A percentile compares a stretch with the other conserved stretches of the same genome.
Evolutionary conservation across 2,329 filamentous ascomycete species (phyloP).

Genomic region (Stagonosporopsis rhizophila): DNA sequence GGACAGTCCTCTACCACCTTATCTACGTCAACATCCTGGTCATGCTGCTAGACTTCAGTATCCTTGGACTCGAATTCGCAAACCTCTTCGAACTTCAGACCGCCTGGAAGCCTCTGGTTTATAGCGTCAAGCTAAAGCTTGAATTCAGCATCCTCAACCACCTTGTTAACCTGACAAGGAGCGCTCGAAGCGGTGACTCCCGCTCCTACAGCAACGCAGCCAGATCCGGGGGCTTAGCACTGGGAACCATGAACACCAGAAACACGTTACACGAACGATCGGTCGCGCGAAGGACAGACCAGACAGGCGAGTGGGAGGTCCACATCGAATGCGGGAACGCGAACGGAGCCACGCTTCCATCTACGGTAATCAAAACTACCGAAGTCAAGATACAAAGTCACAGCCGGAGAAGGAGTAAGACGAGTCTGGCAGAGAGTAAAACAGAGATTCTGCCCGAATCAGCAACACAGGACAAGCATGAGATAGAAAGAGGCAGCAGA

Average conservation of each 20-base stretch:
- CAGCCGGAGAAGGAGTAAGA: conserved; percentile 19
- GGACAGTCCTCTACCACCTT: conserved; percentile 27
- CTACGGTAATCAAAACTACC: conserved; percentile 28
- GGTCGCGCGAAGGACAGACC: conserved; percentile 16
- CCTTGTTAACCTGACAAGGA: conserved; percentile 24
- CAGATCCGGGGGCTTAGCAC: conserved; percentile 13
- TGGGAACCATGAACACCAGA: conserved; percentile 24
- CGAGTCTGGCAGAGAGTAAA: conserved; percentile 25
- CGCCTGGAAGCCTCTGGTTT: conserved; percentile 49
- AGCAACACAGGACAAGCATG: conserved; percentile 10
- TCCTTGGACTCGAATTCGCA: conserved; percentile 31
- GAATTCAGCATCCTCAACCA: conserved; percentile 61
- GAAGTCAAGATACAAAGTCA: conserved; percentile 32
- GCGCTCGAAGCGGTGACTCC: conserved; percentile 19
- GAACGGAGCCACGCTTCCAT: conserved; percentile 14
- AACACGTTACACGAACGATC: conserved; percentile 11
- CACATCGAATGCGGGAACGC: conserved; percentile 22
- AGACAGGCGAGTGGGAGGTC: conserved; percentile 22
- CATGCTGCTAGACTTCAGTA: conserved; percentile 32
- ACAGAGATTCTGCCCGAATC: conserved; percentile 22
- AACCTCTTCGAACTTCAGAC: conserved; percentile 30
- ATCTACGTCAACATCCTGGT: conserved; percentile 33
- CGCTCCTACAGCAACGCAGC: conserved; percentile 20
- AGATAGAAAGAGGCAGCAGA: conserved; percentile 19
- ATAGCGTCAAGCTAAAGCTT: conserved; percentile 58